A percentile compares a stretch with the other conserved stretches of the same genome.
These are phyloP conservation scores for Albugo laibachii DNA, from an alignment of 352 stramenopile genomes.

Conservation along the genomic window DNA sequence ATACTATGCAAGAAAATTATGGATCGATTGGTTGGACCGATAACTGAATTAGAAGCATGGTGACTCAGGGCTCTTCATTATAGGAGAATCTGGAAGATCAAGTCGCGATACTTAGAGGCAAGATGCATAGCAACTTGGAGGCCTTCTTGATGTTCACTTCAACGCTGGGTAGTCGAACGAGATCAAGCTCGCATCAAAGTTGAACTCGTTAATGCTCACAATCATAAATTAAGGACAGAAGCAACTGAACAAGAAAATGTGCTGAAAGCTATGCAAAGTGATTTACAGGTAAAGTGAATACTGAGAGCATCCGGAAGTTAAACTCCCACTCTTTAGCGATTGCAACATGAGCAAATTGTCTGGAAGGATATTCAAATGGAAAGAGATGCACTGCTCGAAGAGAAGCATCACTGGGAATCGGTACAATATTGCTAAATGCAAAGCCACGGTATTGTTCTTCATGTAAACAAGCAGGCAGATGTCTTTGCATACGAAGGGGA, in stretches of 20 bases:
- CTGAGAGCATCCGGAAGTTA: neutral
- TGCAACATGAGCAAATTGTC: constrained; percentile 48
- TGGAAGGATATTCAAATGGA: constrained; percentile 67
- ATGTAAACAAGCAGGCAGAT: constrained; percentile 18
- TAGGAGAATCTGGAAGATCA: constrained; percentile 58
- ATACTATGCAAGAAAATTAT: too few relatives aligned
- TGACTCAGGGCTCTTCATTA: too few relatives aligned
- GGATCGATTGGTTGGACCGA: too few relatives aligned
- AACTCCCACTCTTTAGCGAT: constrained; percentile 22
- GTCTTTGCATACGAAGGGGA: constrained; percentile 25
- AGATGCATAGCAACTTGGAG: too few relatives aligned
- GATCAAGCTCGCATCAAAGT: constrained; percentile 52
- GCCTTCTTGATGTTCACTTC: too few relatives aligned
- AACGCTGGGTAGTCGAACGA: constrained; percentile 22
- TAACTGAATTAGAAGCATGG: too few relatives aligned
- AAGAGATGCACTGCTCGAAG: constrained; percentile 48
- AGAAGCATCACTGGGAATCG: constrained; percentile 75
- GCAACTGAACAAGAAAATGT: neutral
- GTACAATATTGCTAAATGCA: constrained; percentile 9
- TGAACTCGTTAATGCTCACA: constrained; percentile 38
- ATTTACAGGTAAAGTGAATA: too few relatives aligned
- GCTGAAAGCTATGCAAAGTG: too few relatives aligned
- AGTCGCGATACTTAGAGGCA: constrained; percentile 39
- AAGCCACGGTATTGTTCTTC: neutral
- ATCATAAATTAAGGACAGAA: constrained; percentile 22